A percentile compares a stretch with the other conserved stretches of the same genome.
These are phyloP conservation scores for Rhynchosporium graminicola DNA, from an alignment of 2,329 filamentous ascomycete species.

Conservation along the genomic window DNA sequence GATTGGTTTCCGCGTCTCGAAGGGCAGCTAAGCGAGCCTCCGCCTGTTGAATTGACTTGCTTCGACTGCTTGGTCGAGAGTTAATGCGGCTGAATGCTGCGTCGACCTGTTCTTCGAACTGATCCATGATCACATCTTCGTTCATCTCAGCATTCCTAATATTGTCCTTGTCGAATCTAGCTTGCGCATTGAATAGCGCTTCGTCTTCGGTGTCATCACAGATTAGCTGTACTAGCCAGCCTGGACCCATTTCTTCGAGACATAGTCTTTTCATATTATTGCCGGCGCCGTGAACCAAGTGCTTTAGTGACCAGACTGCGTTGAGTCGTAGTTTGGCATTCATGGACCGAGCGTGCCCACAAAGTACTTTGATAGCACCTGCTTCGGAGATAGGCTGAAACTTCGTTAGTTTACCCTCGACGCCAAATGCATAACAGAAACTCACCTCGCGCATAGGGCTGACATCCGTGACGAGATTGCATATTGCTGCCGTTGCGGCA, in stretches of 20 bases:
- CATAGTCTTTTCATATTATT: slow-evolving; percentile 75
- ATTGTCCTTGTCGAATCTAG: slow-evolving; percentile 28
- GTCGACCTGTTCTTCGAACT: slow-evolving; percentile 46
- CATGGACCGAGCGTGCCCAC: slow-evolving; percentile 78
- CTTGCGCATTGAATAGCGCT: slow-evolving; percentile 46
- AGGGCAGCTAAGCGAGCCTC: slow-evolving; percentile 53
- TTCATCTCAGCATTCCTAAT: slow-evolving; percentile 50
- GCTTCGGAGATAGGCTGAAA: slow-evolving; percentile 67
- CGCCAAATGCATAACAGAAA: slow-evolving; percentile 27
- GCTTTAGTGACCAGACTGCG: slow-evolving; percentile 91
- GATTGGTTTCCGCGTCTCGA: slow-evolving; percentile 68
- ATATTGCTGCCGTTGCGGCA: slow-evolving; percentile 80
- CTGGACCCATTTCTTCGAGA: slow-evolving; percentile 73
- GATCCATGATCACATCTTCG: slow-evolving; percentile 59
- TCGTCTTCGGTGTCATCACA: slow-evolving; percentile 61
- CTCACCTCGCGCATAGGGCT: slow-evolving; percentile 87
- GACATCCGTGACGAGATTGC: slow-evolving; percentile 83
- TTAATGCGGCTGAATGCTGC: slow-evolving; percentile 27
- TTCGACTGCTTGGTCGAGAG: slow-evolving; percentile 36
- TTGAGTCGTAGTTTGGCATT: slow-evolving; percentile 80
- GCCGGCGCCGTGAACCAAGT: slow-evolving; percentile 74
- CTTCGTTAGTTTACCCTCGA: slow-evolving; percentile 14
- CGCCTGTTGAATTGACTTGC: slow-evolving; percentile 48
- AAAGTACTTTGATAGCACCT: slow-evolving; percentile 75
- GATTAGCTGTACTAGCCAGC: slow-evolving; percentile 80